Conservation (phyloP, 2,329 filamentous ascomycete genomes). For the Metarhizium rileyi region DNA sequence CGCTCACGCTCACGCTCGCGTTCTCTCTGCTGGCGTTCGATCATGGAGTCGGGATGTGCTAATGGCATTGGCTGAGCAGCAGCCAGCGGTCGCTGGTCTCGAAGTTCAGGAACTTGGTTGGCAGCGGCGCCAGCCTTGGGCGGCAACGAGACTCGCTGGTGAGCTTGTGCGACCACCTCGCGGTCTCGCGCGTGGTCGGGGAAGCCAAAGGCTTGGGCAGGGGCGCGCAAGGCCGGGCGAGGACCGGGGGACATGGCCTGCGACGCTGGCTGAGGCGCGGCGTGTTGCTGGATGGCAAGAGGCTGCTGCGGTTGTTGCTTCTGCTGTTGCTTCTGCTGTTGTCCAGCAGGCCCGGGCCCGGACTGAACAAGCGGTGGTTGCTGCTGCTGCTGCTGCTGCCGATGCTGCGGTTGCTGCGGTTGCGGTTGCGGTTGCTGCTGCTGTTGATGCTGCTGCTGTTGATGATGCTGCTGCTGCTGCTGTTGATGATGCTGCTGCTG, state of each 20-base stretch:
- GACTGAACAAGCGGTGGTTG: conserved; percentile 31
- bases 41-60: conserved; percentile 5
- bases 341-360: conserved; percentile 15
- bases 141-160: conserved; percentile 7
- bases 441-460: conserved; percentile 10
- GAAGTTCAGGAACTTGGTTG: conserved; percentile 6
- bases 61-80: conserved; percentile 4
- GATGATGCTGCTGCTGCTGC: background rate
- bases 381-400: conserved; percentile 5
- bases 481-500: conserved; percentile 1
- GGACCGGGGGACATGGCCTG: conserved; percentile 38
- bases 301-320: conserved; percentile 15
- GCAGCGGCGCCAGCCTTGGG: background rate
- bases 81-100: conserved; percentile 8
- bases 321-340: conserved; percentile 13
- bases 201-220: conserved; percentile 32
- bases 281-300: conserved; percentile 25
- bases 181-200: conserved; percentile 25
- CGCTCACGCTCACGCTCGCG: conserved; percentile 11
- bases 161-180: conserved; percentile 4
- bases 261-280: conserved; percentile 25
- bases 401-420: conserved; percentile 17
- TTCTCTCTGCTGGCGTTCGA: conserved; percentile 13
- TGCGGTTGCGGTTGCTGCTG: conserved; percentile 10
- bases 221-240: conserved; percentile 32